Base-by-base conservation (phyloP, 345 rosid genomes). In the Pugionium cornutum region DNA sequence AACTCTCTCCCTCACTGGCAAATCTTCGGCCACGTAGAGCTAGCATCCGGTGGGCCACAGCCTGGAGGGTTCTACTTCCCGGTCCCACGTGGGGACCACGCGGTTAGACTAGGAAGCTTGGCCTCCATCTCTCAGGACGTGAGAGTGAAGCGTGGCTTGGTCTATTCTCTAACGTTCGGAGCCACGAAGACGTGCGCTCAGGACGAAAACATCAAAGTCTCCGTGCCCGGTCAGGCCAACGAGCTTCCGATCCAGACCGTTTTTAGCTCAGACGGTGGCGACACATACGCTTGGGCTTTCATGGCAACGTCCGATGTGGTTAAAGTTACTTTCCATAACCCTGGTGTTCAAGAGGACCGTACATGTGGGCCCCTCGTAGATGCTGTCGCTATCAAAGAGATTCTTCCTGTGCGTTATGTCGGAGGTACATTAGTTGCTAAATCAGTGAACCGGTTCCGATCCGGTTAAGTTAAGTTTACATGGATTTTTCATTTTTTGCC, bases 361-460 rank as follows among this genome's bases (percentile, higher is more conserved):
- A 25, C 95, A 2, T 89, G 96, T 68, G 98, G 98, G 0, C 96
- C 98, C 5, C 82, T 92, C 18, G 29, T 92, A 75, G 98, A 89
- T 66, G 84, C 83, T 62, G 72, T 92, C 46, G 98, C 98, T 7
- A 89, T 92, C 70, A 92, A 92, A 67, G 89, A 86, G 78, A 68
- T 89, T 41, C 58, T 52, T 9, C 88, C 95, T 28, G 76, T 75
- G 53, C 72, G 2, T 42, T 78, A 78, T 43, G 58, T 44, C 31
- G 44, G 56, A 73, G 95, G 90, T 83, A 52, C 31, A 49, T 18
- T 18, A 18, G 18, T 29, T 42, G n/a, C 52, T 53, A 42, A 28
- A 9, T 29, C 9, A 30, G 3, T 6, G 8, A 4, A 4, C 66
- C 73, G 59, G 45, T 26, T 2, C 10, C 64, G 1, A 47, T 45